Evolutionary conservation across 495 filamentous ascomycete genomes (phyloP).

Genomic region (Pyrenula massariospora): DNA sequence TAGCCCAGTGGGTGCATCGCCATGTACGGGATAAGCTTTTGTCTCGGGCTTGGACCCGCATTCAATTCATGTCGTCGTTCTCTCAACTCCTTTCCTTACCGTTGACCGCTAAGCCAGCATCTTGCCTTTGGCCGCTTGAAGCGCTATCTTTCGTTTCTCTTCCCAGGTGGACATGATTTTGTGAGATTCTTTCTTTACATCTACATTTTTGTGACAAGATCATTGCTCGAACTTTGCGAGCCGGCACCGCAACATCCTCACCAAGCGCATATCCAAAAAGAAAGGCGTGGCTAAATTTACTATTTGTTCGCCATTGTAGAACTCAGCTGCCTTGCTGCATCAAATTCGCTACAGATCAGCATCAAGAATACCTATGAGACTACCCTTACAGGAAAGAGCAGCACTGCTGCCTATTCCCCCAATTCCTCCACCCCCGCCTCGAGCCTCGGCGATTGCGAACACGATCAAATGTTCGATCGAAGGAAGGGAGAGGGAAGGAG

Average conservation of each 20-base stretch:
- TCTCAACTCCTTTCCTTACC: neutral
- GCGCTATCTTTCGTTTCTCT: neutral
- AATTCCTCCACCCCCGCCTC: neutral
- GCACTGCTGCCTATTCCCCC: neutral
- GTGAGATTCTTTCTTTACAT: neutral
- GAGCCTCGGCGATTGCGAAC: neutral
- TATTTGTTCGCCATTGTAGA: no score
- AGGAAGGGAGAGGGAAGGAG: no score
- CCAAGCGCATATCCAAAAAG: no score
- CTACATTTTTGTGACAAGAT: no score
- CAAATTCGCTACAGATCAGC: no score
- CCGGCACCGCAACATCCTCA: no score
- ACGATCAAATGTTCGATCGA: neutral
- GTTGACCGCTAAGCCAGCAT: neutral
- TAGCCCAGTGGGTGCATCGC: neutral
- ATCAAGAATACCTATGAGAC: neutral
- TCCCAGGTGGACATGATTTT: neutral
- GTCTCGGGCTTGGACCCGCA: neutral
- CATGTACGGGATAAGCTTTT: neutral
- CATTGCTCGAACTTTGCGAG: no score
- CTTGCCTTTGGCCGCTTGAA: neutral
- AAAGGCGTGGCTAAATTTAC: no score
- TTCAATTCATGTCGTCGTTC: neutral
- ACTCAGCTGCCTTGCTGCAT: no score
- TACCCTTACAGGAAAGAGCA: neutral